phyloP scores from a whole-genome alignment of 345 rosid genomes.

The Populus pruinosa region DNA sequence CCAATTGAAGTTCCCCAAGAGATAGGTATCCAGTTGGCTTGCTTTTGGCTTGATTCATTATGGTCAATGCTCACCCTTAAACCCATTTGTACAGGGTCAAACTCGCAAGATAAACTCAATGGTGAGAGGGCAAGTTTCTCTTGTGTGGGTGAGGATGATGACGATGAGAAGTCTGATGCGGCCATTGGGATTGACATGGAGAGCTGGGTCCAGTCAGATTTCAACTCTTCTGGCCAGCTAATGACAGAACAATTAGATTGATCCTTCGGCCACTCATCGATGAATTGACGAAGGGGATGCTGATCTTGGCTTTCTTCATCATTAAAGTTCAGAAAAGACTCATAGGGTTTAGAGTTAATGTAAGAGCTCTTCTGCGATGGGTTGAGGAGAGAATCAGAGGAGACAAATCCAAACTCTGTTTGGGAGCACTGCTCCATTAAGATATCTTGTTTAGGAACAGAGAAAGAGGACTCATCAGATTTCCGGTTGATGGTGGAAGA shows the following conservation, averaged over 20 bases:
- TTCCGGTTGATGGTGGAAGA: slow-evolving; percentile 32
- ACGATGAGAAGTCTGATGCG: slow-evolving; percentile 39
- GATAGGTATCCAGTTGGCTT: slow-evolving; percentile 45
- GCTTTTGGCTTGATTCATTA: too few species aligned
- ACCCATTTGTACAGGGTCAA: slow-evolving; percentile 27
- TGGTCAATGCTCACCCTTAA: too few species aligned
- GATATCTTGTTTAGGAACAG: slow-evolving; percentile 32
- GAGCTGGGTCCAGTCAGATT: slow-evolving; percentile 66
- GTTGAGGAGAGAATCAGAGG: slow-evolving; percentile 46
- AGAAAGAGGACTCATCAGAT: slow-evolving; percentile 28
- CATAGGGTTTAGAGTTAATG: slow-evolving; percentile 24
- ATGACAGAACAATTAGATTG: slow-evolving; percentile 26
- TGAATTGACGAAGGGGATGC: slow-evolving; percentile 30
- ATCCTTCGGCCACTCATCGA: slow-evolving; percentile 45
- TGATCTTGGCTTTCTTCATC: slow-evolving; percentile 34
- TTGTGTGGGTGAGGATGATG: slow-evolving; percentile 38
- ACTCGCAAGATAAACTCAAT: slow-evolving; percentile 46
- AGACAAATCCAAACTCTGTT: slow-evolving; percentile 46
- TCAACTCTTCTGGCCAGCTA: slow-evolving; percentile 51
- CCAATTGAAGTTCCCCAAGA: slow-evolving; percentile 55
- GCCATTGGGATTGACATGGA: slow-evolving; percentile 64
- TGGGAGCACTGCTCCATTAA: slow-evolving; percentile 24
- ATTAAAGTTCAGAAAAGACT: slow-evolving; percentile 21
- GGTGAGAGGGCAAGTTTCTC: slow-evolving; percentile 47
- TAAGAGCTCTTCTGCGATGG: slow-evolving; percentile 33